Percentiles rank a stretch among this genome's conserved stretches.
These are phyloP conservation scores for Taiwanofungus camphoratus DNA, from an alignment of 1,284 basidiomycete genomes.

Conservation along the genomic window DNA sequence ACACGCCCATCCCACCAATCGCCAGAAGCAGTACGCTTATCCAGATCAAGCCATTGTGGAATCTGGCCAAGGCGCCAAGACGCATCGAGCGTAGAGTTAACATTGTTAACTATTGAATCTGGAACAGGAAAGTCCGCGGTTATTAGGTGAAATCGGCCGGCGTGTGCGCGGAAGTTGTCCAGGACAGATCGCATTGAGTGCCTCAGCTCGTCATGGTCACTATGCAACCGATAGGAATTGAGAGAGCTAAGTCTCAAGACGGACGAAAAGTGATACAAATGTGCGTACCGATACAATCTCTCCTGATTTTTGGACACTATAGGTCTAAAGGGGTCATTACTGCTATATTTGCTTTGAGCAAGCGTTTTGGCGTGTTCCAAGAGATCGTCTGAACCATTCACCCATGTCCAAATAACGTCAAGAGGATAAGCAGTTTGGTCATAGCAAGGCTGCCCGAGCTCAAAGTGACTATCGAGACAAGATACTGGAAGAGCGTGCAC, in stretches of 20 bases:
- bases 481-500: constrained; percentile 19
- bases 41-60: constrained; percentile 10
- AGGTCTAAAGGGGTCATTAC: constrained; percentile 22
- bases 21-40: background rate
- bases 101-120: background rate
- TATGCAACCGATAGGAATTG: constrained; percentile 3
- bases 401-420: constrained; percentile 28
- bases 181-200: constrained; percentile 26
- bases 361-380: constrained; percentile 16
- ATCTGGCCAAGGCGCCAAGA: constrained; percentile 9
- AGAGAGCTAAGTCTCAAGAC: no score
- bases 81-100: constrained; percentile 4
- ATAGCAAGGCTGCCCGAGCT: constrained; percentile 19
- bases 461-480: constrained; percentile 23
- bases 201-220: constrained; percentile 27
- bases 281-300: constrained; percentile 23
- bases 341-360: constrained; percentile 11
- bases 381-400: constrained; percentile 25
- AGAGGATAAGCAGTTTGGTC: constrained; percentile 15
- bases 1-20: constrained; percentile 15
- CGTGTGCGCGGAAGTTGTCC: constrained; percentile 20
- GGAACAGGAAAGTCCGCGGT: constrained; percentile 25
- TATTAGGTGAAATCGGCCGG: constrained; percentile 22
- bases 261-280: background rate
- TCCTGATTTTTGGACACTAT: constrained; percentile 16